Percentiles rank a stretch among this genome's conserved stretches.
Conservation (phyloP, 495 filamentous ascomycete species). For the Clavariopsis aquatica region DNA sequence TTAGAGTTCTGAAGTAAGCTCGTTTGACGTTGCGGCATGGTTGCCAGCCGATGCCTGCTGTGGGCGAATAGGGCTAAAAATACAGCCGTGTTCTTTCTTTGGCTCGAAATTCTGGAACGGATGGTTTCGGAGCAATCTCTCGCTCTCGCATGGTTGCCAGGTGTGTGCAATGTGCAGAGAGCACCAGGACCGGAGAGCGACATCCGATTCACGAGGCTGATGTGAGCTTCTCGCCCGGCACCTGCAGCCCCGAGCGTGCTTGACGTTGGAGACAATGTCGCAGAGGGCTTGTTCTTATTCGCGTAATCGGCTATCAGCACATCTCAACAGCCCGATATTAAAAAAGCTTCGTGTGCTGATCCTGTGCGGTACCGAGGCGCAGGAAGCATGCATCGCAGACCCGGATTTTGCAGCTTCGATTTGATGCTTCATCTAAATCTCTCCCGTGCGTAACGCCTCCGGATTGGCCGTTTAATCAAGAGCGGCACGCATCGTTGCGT, state of each 20-base stretch:
- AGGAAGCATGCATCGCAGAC: conserved; percentile 2
- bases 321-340: conserved; percentile 1
- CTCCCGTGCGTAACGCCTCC: background rate
- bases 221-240: conserved; percentile 2
- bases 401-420: conserved; percentile 12
- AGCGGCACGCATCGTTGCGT: background rate
- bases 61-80: conserved; percentile 11
- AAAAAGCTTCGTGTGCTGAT: conserved; percentile 13
- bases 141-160: background rate
- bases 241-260: too few species aligned
- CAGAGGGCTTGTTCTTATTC: background rate
- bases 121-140: background rate
- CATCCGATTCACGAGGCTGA: background rate
- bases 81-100: background rate
- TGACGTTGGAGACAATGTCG: background rate
- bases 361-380: conserved; percentile 8
- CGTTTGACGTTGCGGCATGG: background rate
- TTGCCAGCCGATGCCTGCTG: background rate
- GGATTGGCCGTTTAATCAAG: conserved; percentile 13
- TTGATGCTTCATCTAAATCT: conserved; percentile 12
- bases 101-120: background rate
- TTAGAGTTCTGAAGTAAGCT: conserved; percentile 26
- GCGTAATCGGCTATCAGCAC: conserved; percentile 10
- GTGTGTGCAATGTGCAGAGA: background rate
- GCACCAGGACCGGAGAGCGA: background rate